These are phyloP conservation scores for Penicillium sp. DNA, from an alignment of 2,329 filamentous ascomycete species.

Conservation along the genomic window DNA sequence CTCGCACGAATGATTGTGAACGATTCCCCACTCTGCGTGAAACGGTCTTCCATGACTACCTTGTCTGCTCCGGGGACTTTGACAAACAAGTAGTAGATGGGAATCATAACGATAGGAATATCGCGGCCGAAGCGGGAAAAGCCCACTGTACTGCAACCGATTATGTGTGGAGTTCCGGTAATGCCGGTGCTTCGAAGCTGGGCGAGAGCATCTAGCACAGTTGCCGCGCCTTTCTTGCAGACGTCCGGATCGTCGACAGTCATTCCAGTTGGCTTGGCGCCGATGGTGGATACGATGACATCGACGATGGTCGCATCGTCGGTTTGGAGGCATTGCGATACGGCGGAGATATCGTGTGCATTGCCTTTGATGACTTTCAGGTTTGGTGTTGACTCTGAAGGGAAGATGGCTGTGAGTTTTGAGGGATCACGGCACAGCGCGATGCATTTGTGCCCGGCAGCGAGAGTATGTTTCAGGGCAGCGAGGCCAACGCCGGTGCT, in stretches of 20 bases:
- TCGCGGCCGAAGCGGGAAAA: slow-evolving; percentile 31
- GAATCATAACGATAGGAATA: slow-evolving; percentile 31
- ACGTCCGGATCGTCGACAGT: slow-evolving; percentile 35
- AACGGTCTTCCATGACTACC: slow-evolving; percentile 34
- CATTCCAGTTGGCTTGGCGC: slow-evolving; percentile 33
- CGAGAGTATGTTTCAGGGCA: slow-evolving; percentile 46
- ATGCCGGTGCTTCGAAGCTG: slow-evolving; percentile 17
- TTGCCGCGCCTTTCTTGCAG: slow-evolving; percentile 32
- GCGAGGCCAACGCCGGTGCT: slow-evolving; percentile 50
- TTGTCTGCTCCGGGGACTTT: slow-evolving; percentile 41
- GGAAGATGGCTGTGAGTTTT: slow-evolving; percentile 49
- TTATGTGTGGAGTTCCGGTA: slow-evolving; percentile 27
- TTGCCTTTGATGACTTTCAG: slow-evolving; percentile 52
- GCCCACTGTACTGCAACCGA: slow-evolving; percentile 36
- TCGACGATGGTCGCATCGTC: slow-evolving; percentile 33
- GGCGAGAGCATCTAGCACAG: slow-evolving; percentile 24
- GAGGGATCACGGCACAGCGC: slow-evolving; percentile 51
- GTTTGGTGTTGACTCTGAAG: slow-evolving; percentile 32
- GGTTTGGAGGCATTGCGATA: slow-evolving; percentile 38
- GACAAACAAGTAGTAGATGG: slow-evolving; percentile 33
- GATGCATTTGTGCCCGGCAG: slow-evolving; percentile 45
- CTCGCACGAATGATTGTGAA: slow-evolving; percentile 36
- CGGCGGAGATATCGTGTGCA: slow-evolving; percentile 42
- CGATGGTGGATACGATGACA: slow-evolving; percentile 50
- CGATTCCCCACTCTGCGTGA: slow-evolving; percentile 15